Conservation (phyloP, 371 early-diverging fungal genomes). For the Mortierella sp. region DNA sequence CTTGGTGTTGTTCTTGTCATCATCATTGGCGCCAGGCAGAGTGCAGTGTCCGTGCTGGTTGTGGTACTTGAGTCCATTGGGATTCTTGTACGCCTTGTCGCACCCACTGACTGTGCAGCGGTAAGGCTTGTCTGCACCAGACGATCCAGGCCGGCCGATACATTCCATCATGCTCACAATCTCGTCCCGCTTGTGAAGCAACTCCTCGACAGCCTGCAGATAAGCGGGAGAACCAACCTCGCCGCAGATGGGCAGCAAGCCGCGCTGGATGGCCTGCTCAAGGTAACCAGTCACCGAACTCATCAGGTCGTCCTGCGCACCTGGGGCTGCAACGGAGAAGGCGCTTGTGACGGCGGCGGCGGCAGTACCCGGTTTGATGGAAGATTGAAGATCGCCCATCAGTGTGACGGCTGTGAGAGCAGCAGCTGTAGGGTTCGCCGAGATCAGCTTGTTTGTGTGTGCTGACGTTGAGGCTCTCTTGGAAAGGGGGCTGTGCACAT, state of each 20-base stretch:
- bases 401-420: conserved; percentile 23
- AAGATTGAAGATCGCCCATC: conserved; percentile 19
- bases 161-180: conserved; percentile 55
- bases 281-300: conserved; percentile 44
- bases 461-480: conserved; percentile 17
- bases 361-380: background rate
- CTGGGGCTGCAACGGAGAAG: background rate
- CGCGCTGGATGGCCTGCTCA: conserved; percentile 51
- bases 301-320: conserved; percentile 41
- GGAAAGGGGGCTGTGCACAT: conserved; percentile 39
- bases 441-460: background rate
- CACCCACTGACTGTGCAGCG: conserved; percentile 86
- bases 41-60: conserved; percentile 86
- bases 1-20: conserved; percentile 64
- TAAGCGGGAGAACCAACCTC: conserved; percentile 33
- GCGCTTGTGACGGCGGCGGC: background rate
- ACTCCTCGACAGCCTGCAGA: conserved; percentile 36
- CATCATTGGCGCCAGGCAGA: conserved; percentile 59
- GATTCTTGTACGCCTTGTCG: conserved; percentile 96
- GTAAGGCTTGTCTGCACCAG: conserved; percentile 77
- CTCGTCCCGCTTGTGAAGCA: conserved; percentile 53
- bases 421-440: conserved; percentile 14
- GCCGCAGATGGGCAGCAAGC: conserved; percentile 40
- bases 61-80: conserved; percentile 97
- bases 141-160: conserved; percentile 35